Conservation (phyloP, 179 eudicot genomes). For the Silene noctiflora region DNA sequence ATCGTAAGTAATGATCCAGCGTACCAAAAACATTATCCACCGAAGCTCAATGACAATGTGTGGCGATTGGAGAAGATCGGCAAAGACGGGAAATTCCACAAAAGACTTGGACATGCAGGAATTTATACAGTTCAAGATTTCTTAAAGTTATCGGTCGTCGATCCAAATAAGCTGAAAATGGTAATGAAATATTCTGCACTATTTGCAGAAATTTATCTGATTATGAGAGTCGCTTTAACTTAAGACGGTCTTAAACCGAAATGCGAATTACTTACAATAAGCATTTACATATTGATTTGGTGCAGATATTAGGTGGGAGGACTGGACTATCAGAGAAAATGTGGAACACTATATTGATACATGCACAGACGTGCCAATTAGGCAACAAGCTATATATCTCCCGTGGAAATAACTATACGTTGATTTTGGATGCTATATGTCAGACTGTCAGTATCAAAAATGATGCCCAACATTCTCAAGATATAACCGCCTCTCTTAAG, state of each 20-base stretch:
- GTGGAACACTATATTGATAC: slow-evolving; percentile 62
- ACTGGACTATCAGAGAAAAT: slow-evolving; percentile 62
- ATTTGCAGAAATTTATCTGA: no score
- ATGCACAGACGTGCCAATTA: slow-evolving; percentile 53
- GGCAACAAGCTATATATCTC: slow-evolving; percentile 45
- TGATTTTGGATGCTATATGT: slow-evolving; percentile 54
- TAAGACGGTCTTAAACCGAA: no score
- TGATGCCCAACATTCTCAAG: not conserved
- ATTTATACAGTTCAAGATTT: slow-evolving; percentile 62
- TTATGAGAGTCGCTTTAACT: no score
- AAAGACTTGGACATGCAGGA: slow-evolving; percentile 37
- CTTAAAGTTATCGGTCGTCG: slow-evolving; percentile 44
- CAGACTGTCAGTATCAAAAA: slow-evolving; percentile 42
- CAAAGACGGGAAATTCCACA: slow-evolving; percentile 68
- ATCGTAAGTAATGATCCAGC: slow-evolving; percentile 26
- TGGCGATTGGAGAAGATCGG: slow-evolving; percentile 88
- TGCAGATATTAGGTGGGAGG: slow-evolving; percentile 51
- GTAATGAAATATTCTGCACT: no score
- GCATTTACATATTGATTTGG: no score
- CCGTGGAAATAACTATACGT: slow-evolving; percentile 24
- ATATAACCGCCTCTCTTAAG: not conserved
- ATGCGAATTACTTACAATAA: no score
- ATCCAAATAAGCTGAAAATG: slow-evolving; percentile 37
- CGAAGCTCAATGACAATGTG: slow-evolving; percentile 60
- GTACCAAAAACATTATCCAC: slow-evolving; percentile 84